A percentile compares a stretch with the other conserved stretches of the same genome.
Conservation (phyloP, 306 rosid genomes). For the Fagus crenata region DNA sequence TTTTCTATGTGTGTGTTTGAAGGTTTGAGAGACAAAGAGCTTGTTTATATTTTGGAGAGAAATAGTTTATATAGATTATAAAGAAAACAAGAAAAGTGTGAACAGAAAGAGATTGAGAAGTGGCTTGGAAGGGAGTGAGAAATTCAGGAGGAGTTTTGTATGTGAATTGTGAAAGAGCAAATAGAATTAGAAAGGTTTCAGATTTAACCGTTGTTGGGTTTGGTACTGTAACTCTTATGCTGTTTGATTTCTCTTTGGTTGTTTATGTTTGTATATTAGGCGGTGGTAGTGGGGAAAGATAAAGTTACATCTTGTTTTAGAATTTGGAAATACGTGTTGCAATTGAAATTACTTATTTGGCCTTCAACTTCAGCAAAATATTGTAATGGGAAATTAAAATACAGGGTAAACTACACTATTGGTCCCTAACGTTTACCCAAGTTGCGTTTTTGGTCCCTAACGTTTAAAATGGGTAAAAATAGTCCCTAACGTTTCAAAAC, state of each 20-base stretch:
- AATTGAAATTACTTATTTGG: conserved; percentile 1
- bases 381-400: accelerated
- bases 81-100: not conserved
- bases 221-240: not conserved
- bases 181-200: not conserved
- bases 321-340: too few species aligned
- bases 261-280: not conserved
- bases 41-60: not conserved
- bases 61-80: not conserved
- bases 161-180: not conserved
- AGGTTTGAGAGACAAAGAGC: not conserved
- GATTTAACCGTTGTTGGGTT: conserved; percentile 24
- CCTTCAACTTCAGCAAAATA: not conserved
- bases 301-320: not conserved
- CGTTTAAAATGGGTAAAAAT: too few species aligned
- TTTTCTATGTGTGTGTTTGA: too few species aligned
- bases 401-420: too few species aligned
- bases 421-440: too few species aligned
- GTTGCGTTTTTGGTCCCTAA: too few species aligned
- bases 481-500: too few species aligned
- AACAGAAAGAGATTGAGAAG: conserved; percentile 23
- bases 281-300: not conserved
- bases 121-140: conserved; percentile 33
- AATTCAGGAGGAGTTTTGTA: not conserved
- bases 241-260: too few species aligned